Base-by-base conservation (phyloP, 2,329 filamentous ascomycete genomes). In the Phaeoacremonium minimum region DNA sequence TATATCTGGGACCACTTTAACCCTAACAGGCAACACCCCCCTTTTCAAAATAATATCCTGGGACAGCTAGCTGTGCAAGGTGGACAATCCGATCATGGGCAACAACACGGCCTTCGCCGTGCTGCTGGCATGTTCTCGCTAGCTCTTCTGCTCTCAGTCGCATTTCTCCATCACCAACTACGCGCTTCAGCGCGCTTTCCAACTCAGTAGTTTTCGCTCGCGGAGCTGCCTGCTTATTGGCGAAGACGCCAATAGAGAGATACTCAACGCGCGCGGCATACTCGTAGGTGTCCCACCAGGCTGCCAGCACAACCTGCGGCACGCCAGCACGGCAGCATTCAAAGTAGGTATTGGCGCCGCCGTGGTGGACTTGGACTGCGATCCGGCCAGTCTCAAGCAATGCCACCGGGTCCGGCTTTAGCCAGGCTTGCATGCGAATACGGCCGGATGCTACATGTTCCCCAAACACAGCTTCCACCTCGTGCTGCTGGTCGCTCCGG, bases 271-370 rank as follows among this genome's bases (percentile, higher is more conserved):
- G 31, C 18, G 35, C 35, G 6, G 35, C 35, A 9, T 37, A 37
- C 29, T 37, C 35, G 13, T 37, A 37, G 7, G 29, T 37, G 15
- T 37, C 35, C 35, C 35, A 37, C 35, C 35, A 37, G 19, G 35
- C 28, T 5, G 26, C 35, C 8, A 37, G 12, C 14, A 37, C 32
- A 11, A 37, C 29, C 15, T 37, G 35, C 11, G 29, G 29, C 3
- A 37, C 18, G 16, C 28, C 29, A 4, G 19, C 31, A 8, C 29
- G 29, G 18, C 35, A 37, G 18, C 35, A 32, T 16, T 37, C 35
- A 15, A 37, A 37, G 19, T 37, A 37, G 8, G 35, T 37, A 14
- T 37, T 37, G 7, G 35, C 29, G 6, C 35, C 35, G 15, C 35
- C 35, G 6, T 37, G 29, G 15, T 37, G 35, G 11, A 37, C 35